A percentile compares a stretch with the other conserved stretches of the same genome.
Conservation (phyloP, 2,329 filamentous ascomycete genomes). For the Phyllosticta capitalensis region DNA sequence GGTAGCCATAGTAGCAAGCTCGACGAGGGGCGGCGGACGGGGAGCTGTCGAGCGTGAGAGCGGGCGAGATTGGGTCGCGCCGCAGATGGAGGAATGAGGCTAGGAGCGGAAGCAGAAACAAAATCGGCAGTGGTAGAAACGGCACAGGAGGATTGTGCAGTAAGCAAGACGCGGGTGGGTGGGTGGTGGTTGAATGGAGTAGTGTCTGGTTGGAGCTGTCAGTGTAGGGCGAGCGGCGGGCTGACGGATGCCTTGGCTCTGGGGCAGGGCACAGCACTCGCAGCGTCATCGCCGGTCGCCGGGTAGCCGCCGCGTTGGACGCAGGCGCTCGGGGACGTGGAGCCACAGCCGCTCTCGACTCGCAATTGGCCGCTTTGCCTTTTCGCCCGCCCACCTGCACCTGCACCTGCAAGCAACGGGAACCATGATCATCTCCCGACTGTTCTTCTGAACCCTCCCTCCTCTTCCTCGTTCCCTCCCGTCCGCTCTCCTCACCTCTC, state of each 20-base stretch:
- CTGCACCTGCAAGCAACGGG: background rate
- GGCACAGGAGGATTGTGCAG: background rate
- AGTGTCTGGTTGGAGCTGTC: background rate
- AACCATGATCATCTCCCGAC: background rate
- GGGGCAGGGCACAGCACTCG: background rate
- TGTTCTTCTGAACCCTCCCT: background rate
- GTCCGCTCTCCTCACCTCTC: background rate
- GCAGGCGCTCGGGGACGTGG: too few species aligned
- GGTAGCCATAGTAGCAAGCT: constrained; percentile 60
- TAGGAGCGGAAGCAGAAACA: background rate
- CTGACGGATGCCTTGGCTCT: background rate
- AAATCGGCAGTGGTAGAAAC: background rate
- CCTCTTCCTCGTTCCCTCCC: background rate
- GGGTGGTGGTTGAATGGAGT: background rate
- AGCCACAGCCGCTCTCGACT: background rate
- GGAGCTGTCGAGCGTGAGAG: constrained; percentile 36
- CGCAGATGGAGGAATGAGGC: background rate
- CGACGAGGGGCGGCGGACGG: constrained; percentile 40
- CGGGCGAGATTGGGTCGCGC: background rate
- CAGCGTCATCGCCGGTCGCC: background rate
- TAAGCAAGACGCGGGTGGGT: background rate
- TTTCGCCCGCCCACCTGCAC: background rate
- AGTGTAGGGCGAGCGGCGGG: background rate
- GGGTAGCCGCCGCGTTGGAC: background rate
- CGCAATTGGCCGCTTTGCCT: background rate